Base-by-base conservation (phyloP, 1,284 basidiomycete genomes). In the Gomphus sp. region DNA sequence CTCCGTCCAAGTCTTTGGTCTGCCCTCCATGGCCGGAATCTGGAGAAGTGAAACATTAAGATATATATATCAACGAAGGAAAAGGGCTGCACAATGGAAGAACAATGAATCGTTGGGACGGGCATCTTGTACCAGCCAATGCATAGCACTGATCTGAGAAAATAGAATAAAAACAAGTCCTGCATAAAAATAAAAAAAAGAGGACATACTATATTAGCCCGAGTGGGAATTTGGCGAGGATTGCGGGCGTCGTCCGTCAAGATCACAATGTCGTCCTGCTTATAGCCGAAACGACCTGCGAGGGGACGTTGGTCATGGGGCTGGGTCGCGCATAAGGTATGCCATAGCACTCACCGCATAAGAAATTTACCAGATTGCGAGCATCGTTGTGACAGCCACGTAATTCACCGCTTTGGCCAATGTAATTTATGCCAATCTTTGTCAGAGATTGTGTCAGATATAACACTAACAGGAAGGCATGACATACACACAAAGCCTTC, bases 371-470 rank as follows among this genome's bases (percentile, higher is more conserved):
- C 58, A 96, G 81, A 67, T 93, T 93, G 50, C 77, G 73, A 0
- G 84, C 92, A 65, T 97, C 93, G 69, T 96, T 94, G 71, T 94
- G 91, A 66, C 93, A 96, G 2, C 93, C 93, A 25, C 75, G 73
- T 41, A 96, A 73, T 66, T 85, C 82, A 8, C 74, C 78, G 1
- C 70, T 67, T 62, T 84, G 80, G 4, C 87, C 82, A 58, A 81
- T 66, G 69, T 95, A 96, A 73, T 95, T 94, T 69, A 94, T 87
- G 1, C 90, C 90, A 60, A 91, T 81, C 86, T 90, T 61, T 48
- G 52, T n/a, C 34, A 45, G n/a, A 9, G 28, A 47, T 25, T n/a
- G 18, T n/a, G 36, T 56, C 22, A 57, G 47, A 28, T 16, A 56
- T 36, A 39, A 43, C 5, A 34, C 39, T 58, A 41, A 22, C 28